Percentiles rank a stretch among this genome's conserved stretches.
Conservation (phyloP, 208 protist genomes). For the Leishmania major region DNA sequence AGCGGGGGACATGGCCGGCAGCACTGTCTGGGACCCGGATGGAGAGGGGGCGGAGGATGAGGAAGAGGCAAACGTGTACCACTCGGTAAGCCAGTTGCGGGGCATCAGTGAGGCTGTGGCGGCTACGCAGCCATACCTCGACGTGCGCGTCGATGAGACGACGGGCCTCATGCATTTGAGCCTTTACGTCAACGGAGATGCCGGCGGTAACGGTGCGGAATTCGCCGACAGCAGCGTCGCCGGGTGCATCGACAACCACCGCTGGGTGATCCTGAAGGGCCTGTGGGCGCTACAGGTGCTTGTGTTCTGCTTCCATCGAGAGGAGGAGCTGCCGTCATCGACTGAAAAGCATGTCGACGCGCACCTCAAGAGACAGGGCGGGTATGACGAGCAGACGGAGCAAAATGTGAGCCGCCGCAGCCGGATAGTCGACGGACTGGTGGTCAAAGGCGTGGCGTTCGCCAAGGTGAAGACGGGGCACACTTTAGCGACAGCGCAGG, state of each 20-base stretch:
- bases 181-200: constrained; percentile 41
- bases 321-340: background rate
- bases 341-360: background rate
- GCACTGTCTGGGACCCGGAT: background rate
- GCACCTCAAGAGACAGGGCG: background rate
- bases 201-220: constrained; percentile 27
- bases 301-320: constrained; percentile 35
- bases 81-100: constrained; percentile 3
- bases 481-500: background rate
- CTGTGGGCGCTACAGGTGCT: constrained; percentile 37
- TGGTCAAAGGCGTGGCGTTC: constrained; percentile 27
- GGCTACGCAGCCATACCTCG: constrained; percentile 30
- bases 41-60: constrained; percentile 4
- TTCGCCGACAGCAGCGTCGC: constrained; percentile 37
- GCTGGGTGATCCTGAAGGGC: constrained; percentile 48
- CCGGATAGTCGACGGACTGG: constrained; percentile 22
- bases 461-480: constrained; percentile 16
- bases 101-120: constrained; percentile 19
- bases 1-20: background rate
- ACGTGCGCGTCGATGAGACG: constrained; percentile 35
- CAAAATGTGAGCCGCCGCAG: constrained; percentile 11
- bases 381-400: background rate
- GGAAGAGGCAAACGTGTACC: constrained; percentile 9
- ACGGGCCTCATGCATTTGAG: constrained; percentile 40
- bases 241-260: constrained; percentile 50